Conservation (phyloP, 2,329 filamentous ascomycete species). For the Periconia sp. region DNA sequence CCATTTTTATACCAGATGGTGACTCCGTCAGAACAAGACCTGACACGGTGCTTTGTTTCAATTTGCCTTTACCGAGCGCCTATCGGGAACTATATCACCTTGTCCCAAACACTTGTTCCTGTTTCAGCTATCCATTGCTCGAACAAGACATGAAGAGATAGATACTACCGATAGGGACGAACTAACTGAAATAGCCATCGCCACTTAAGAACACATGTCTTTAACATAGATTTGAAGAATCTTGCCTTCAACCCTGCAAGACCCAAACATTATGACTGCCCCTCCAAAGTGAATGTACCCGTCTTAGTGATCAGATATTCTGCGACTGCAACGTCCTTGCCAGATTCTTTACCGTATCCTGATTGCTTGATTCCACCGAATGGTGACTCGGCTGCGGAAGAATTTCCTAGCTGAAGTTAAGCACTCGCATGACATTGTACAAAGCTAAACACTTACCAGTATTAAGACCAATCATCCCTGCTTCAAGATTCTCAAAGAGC, state of each 20-base stretch:
- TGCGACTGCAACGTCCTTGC: constrained; percentile 68
- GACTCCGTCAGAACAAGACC: too few relatives aligned
- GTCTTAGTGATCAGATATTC: constrained; percentile 71
- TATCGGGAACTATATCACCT: too few relatives aligned
- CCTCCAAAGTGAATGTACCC: constrained; percentile 65
- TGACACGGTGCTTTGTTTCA: too few relatives aligned
- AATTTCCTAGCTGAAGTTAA: constrained; percentile 54
- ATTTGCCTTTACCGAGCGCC: too few relatives aligned
- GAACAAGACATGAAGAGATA: too few relatives aligned
- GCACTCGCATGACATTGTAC: neutral
- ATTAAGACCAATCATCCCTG: constrained; percentile 73
- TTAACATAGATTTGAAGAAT: neutral
- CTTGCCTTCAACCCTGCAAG: neutral
- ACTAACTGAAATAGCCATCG: neutral
- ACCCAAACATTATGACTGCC: constrained; percentile 20
- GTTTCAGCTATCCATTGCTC: too few relatives aligned
- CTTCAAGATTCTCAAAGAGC: constrained; percentile 70
- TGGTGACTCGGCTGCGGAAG: constrained; percentile 69
- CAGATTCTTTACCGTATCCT: constrained; percentile 71
- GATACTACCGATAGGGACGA: too few relatives aligned
- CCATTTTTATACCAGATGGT: too few relatives aligned
- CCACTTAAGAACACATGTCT: neutral
- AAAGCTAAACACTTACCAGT: constrained; percentile 52
- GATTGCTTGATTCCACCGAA: constrained; percentile 73
- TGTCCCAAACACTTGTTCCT: too few relatives aligned